Base-by-base conservation (phyloP, 225 moss, liverwort and hornwort species). In the Polytrichum commune region DNA sequence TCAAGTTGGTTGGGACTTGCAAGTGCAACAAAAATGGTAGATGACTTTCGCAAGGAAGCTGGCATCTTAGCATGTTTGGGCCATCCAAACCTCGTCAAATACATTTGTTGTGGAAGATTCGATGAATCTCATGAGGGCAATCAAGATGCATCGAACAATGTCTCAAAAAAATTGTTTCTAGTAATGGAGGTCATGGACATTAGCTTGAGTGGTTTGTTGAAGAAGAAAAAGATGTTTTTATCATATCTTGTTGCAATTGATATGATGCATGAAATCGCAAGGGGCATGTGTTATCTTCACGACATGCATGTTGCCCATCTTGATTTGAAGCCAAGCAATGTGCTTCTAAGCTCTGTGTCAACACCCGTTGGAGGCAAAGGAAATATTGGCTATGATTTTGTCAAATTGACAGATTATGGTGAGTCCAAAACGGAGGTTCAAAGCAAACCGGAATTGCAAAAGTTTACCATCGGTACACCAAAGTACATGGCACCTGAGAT, bases 61-160 rank as follows among this genome's bases (percentile, higher is more conserved):
- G 46, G 30, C 19, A 69, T 78, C 28, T 26, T 78, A 13, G 64
- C 64, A 20, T 7, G 29, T 28, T 61, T 69, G 46, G 74, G 70
- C 26, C 73, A 74, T 66, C 78, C 74, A 19, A 27, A 20, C 6
- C 57, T 78, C n/a, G 61, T 78, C 26, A 78, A 73, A 60, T 78
- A 70, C 18, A 33, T 73, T 32, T 74, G 74, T 54, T 65, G 74
- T 60, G 74, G 78, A 13, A 65, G 4, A 46, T 13, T 5, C 58
- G 18, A 27, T 10, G 18, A 30, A n/a, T 28, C 58, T 0, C 35
- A 9, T 0, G 35, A 35, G 9, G 2, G 2, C 8, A 2, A 35
- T 35, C 9, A 2, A 0, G 35, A 0, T 5, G 58, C 0, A 8
- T 46, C 0, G 3, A 35, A 2, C 7, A 1, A 9, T 0, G 13